phyloP scores from a whole-genome alignment of 306 rosid genomes.

The Lathyrus aphaca region DNA sequence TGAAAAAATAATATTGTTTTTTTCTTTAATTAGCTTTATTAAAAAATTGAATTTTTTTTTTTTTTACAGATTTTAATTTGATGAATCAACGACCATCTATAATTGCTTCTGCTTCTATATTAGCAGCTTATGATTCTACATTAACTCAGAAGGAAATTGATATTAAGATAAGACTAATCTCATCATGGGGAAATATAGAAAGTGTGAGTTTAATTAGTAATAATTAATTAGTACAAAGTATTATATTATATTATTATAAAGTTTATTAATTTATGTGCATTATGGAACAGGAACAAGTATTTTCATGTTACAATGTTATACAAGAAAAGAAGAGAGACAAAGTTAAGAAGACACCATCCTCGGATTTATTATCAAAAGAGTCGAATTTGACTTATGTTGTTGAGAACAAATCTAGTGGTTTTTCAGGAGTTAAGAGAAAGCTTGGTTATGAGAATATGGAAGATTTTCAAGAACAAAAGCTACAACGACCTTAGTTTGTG shows the following conservation, averaged over 20 bases:
- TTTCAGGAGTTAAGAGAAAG: slow-evolving; percentile 72
- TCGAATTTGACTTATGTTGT: slow-evolving; percentile 49
- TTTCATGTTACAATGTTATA: slow-evolving; percentile 69
- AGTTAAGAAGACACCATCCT: slow-evolving; percentile 62
- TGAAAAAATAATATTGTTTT: neutral
- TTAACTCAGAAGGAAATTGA: slow-evolving; percentile 57
- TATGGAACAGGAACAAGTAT: slow-evolving; percentile 66
- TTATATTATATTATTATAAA: neutral
- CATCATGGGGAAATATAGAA: slow-evolving; percentile 65
- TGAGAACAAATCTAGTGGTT: slow-evolving; percentile 52
- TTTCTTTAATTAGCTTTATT: neutral
- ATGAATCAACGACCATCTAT: slow-evolving; percentile 68
- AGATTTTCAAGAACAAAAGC: slow-evolving; percentile 50
- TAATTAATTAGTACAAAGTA: neutral
- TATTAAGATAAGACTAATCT: slow-evolving; percentile 51
- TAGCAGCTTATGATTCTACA: slow-evolving; percentile 62
- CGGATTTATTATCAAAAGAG: slow-evolving; percentile 46
- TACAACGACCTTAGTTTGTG: slow-evolving; percentile 49
- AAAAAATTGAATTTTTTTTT: slow-evolving; percentile 16
- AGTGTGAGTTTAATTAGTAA: slow-evolving; percentile 66
- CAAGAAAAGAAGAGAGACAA: slow-evolving; percentile 53
- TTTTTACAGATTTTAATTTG: slow-evolving; percentile 61
- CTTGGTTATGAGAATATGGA: slow-evolving; percentile 61
- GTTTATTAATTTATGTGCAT: neutral
- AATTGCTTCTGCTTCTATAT: slow-evolving; percentile 78